These are phyloP conservation scores for Eucalyptus guilfoylei DNA, from an alignment of 345 rosid species.

Conservation along the genomic window DNA sequence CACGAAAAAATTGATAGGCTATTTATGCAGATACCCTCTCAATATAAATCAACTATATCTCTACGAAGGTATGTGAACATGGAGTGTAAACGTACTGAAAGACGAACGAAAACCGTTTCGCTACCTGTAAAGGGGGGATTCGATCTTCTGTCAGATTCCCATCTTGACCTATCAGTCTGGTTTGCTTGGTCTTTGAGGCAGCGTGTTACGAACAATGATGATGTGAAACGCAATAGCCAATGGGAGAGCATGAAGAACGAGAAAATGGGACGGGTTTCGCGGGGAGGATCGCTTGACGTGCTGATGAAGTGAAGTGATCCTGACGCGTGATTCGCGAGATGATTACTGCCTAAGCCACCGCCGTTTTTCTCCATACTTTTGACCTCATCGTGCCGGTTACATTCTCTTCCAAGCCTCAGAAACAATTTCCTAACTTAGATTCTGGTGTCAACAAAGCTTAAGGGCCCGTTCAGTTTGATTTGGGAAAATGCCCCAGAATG, in stretches of 20 bases:
- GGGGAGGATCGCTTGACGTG: background rate
- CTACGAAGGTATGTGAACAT: background rate
- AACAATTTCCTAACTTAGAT: background rate
- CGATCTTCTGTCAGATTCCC: background rate
- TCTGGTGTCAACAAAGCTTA: background rate
- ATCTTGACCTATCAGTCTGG: background rate
- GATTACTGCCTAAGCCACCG: rapidly evolving
- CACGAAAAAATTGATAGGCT: background rate
- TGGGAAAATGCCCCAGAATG: too few relatives aligned
- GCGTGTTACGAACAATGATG: background rate
- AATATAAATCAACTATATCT: rapidly evolving
- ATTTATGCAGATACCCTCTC: background rate
- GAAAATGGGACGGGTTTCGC: background rate
- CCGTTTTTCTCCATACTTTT: background rate
- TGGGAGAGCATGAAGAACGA: background rate
- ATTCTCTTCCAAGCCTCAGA: background rate
- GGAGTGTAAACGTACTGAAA: background rate
- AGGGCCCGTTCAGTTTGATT: too few relatives aligned
- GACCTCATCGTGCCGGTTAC: background rate
- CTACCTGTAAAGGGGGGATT: background rate
- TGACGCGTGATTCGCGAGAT: background rate
- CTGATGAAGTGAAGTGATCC: background rate
- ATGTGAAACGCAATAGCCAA: background rate
- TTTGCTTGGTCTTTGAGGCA: background rate
- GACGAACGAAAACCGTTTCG: background rate